A percentile compares a stretch with the other conserved stretches of the same genome.
phyloP scores from a whole-genome alignment of 805 yeast species.

The Wilhelminamyces savonicus region DNA sequence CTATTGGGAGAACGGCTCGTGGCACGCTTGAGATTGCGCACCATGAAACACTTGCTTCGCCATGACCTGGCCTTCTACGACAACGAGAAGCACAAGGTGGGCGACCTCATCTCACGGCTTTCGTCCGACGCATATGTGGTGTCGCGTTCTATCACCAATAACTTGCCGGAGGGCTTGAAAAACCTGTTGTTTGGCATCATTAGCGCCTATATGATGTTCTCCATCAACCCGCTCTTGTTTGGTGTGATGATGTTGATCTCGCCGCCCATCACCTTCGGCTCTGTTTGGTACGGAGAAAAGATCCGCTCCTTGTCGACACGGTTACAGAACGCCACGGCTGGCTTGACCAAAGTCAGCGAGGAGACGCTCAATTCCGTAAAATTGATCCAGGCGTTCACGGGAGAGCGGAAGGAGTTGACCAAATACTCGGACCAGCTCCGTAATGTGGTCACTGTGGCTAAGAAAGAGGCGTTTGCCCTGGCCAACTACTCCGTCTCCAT shows the following conservation, averaged over 20 bases:
- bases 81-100: conserved; percentile 39
- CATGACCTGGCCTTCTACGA: conserved; percentile 39
- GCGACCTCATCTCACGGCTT: conserved; percentile 38
- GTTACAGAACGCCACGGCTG: conserved; percentile 40
- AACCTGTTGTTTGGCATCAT: conserved; percentile 36
- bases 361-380: conserved; percentile 39
- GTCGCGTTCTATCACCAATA: conserved; percentile 35
- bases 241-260: conserved; percentile 39
- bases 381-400: conserved; percentile 38
- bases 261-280: conserved; percentile 40
- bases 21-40: conserved; percentile 34
- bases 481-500: conserved; percentile 39
- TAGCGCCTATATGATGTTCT: conserved; percentile 39
- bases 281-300: conserved; percentile 41
- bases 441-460: conserved; percentile 36
- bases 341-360: conserved; percentile 37
- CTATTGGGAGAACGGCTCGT: conserved; percentile 39
- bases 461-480: conserved; percentile 39
- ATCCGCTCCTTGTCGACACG: conserved; percentile 34
- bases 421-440: conserved; percentile 34
- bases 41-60: conserved; percentile 36
- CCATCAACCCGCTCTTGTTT: conserved; percentile 35
- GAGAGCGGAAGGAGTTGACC: conserved; percentile 34
- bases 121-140: conserved; percentile 43
- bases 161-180: conserved; percentile 40